Evolutionary conservation across 73 alveolate genomes (phyloP), one percentile per base, ranked within the genome.

Genomic region (Paramecium sexaurelia): DNA sequence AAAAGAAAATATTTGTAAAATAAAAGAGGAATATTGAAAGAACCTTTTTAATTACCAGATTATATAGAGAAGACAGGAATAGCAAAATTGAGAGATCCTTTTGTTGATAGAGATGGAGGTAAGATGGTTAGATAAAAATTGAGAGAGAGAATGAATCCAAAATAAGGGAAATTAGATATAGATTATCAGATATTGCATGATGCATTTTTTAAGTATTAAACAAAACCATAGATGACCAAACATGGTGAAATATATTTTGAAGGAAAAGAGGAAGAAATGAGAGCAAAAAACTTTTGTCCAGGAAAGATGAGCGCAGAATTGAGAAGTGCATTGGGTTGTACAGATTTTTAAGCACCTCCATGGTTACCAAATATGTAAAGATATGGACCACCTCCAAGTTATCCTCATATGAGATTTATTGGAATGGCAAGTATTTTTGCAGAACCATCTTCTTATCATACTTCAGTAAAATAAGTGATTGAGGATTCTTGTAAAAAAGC

Each of bases 341-440:
- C 99, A 20, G 99, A 96, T 41, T 94, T 96, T 10, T 88, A 99
- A 41, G 98, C 99, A 13, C 99, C 99, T 6, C 99, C 99, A 57
- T 98, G 99, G 98, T 95, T 98, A 41, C 94, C 96, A 33, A 98
- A 98, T 94, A 98, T 98, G 99, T 97, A 97, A 87, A 97, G 99
- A 89, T 97, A 95, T 92, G 99, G 99, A 39, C 99, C 99, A 6
- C 99, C 99, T 26, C 99, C 99, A 10, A 96, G 99, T 24, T 98
- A 98, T 93, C 99, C 99, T 20, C 96, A 95, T 90, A 85, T 98
- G 89, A 97, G 97, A 92, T 97, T 98, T 66, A 99, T 99, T 15
- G 99, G 99, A 39, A 88, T 68, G 87, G 75, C 75, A 6, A 75
- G 94, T 67, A 95, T 95, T 7, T 66, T 86, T 88, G 94, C 94